Percentiles rank a stretch among this genome's conserved stretches.
Conservation (phyloP, 2,329 filamentous ascomycete species). For the Fusarium guadeloupense region DNA sequence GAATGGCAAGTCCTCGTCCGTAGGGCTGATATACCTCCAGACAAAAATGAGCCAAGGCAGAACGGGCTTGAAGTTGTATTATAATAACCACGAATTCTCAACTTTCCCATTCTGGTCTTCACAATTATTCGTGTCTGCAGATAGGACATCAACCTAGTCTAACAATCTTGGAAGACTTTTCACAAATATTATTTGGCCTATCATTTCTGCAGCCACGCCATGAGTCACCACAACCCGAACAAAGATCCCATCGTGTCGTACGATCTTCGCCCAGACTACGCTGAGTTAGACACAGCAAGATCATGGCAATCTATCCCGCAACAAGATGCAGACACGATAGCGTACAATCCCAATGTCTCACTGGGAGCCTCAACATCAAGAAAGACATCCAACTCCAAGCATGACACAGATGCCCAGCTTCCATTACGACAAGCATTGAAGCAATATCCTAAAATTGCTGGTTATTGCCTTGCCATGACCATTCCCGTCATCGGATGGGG, state of each 20-base stretch:
- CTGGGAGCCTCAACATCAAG: not conserved
- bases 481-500: conserved; percentile 46
- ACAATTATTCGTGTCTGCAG: too few species aligned
- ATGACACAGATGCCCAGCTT: conserved; percentile 29
- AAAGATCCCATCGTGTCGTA: conserved; percentile 2
- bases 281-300: conserved; percentile 20
- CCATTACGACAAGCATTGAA: conserved; percentile 40
- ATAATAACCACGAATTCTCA: too few species aligned
- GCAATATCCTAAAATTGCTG: conserved; percentile 41
- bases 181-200: not conserved
- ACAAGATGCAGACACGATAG: not conserved
- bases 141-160: too few species aligned
- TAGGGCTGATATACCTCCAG: too few species aligned
- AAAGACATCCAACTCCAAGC: not conserved
- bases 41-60: too few species aligned
- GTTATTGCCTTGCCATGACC: conserved; percentile 41
- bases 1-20: too few species aligned
- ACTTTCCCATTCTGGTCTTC: too few species aligned
- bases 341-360: conserved; percentile 6
- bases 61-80: too few species aligned
- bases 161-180: too few species aligned
- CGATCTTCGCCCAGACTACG: conserved; percentile 3
- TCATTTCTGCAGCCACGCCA: not conserved
- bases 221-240: conserved; percentile 11
- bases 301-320: conserved; percentile 15